These are phyloP conservation scores for Pelagomonas calceolata DNA, from an alignment of 108 stramenopile species.

Conservation along the genomic window DNA sequence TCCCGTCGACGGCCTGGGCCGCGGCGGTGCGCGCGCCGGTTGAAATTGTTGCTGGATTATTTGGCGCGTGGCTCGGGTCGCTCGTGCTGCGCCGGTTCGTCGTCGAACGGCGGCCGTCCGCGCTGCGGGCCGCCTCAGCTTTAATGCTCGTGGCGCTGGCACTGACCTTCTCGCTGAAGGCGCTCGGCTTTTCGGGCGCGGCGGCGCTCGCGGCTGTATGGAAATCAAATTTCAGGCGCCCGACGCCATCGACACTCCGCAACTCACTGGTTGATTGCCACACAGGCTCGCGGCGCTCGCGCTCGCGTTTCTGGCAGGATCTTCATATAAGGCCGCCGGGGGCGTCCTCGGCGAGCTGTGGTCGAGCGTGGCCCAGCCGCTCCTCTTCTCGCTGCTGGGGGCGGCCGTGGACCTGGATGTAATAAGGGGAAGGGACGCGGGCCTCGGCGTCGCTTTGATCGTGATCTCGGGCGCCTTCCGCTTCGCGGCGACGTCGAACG, in stretches of 20 bases:
- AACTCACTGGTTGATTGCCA: too few relatives aligned
- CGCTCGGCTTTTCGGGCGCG: not conserved
- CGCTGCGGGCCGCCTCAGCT: not conserved
- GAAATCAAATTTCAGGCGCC: too few relatives aligned
- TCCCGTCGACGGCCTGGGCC: not conserved
- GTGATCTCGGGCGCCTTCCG: not conserved
- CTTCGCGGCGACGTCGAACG: not conserved
- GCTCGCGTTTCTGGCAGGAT: not conserved
- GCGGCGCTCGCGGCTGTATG: too few relatives aligned
- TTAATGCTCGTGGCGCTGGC: not conserved
- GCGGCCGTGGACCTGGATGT: conserved; percentile 22
- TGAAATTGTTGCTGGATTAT: conserved; percentile 11
- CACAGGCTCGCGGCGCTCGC: not conserved
- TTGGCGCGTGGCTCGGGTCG: conserved; percentile 20
- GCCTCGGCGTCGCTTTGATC: conserved; percentile 17
- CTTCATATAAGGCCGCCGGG: not conserved
- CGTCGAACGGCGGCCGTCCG: not conserved
- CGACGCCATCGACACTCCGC: too few relatives aligned
- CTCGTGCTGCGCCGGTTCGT: not conserved
- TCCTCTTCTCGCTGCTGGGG: conserved; percentile 39
- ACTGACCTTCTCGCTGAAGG: not conserved
- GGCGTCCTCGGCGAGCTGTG: conserved; percentile 8
- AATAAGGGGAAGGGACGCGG: conserved; percentile 6
- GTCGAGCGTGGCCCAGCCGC: conserved; percentile 24
- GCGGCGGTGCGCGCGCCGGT: conserved; percentile 22